phyloP scores from a whole-genome alignment of 176 grass and related monocot genomes.

The Cymbopogon citratus region DNA sequence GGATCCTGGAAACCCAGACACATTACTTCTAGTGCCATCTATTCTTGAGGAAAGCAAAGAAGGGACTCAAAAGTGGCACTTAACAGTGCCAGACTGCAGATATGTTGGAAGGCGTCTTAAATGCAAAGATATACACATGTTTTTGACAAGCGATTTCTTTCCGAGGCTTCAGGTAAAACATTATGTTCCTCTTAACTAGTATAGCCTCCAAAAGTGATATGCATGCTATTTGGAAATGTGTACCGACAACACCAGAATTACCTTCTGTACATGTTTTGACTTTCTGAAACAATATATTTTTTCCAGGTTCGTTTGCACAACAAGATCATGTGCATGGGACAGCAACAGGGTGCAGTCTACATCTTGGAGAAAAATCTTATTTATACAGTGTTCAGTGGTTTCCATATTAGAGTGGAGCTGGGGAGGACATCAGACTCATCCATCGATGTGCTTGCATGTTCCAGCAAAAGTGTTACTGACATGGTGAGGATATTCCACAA shows the following conservation, averaged over 20 bases:
- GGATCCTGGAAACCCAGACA: constrained; percentile 67
- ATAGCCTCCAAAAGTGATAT: background rate
- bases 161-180: constrained; percentile 69
- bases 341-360: constrained; percentile 48
- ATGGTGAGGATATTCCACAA: constrained; percentile 71
- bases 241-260: background rate
- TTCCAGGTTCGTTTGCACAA: constrained; percentile 84
- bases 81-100: constrained; percentile 42
- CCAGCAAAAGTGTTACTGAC: constrained; percentile 70
- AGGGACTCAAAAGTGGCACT: constrained; percentile 51
- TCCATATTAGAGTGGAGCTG: constrained; percentile 65
- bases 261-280: background rate
- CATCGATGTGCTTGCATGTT: constrained; percentile 85
- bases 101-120: constrained; percentile 69
- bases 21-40: constrained; percentile 61
- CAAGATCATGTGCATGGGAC: constrained; percentile 42
- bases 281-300: background rate
- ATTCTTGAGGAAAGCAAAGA: constrained; percentile 62
- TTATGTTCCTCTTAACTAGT: background rate
- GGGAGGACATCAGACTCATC: constrained; percentile 45
- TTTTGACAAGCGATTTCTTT: constrained; percentile 78
- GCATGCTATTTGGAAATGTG: background rate
- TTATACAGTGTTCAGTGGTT: constrained; percentile 56
- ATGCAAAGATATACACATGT: constrained; percentile 66
- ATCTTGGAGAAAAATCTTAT: constrained; percentile 81